Conservation (phyloP, 176 grass and related monocot genomes). For the Areca catechu region DNA sequence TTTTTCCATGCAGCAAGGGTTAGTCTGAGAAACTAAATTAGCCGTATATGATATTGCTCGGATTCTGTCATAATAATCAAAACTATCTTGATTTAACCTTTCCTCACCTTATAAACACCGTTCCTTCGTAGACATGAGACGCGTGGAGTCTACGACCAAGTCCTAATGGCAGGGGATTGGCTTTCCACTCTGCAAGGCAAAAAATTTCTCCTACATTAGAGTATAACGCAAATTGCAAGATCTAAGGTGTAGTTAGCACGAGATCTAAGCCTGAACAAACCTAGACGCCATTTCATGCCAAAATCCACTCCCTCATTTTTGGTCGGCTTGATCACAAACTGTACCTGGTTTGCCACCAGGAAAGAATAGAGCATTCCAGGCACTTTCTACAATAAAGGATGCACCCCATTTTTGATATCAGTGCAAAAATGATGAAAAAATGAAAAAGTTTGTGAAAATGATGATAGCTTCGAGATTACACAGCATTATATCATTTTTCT, state of each 20-base stretch:
- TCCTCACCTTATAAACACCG: constrained; percentile 39
- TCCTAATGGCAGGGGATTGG: constrained; percentile 40
- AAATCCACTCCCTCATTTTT: constrained; percentile 42
- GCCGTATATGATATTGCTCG: too few relatives aligned
- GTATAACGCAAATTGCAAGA: too few relatives aligned
- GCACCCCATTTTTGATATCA: background rate
- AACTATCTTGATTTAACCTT: background rate
- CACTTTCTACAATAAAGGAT: constrained; percentile 24
- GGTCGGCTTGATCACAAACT: constrained; percentile 48
- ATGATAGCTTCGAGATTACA: too few relatives aligned
- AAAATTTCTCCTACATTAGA: too few relatives aligned
- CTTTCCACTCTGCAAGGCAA: constrained; percentile 44
- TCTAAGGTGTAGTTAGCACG: too few relatives aligned
- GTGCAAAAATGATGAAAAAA: too few relatives aligned
- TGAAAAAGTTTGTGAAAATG: too few relatives aligned
- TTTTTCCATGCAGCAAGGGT: too few relatives aligned
- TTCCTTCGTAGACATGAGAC: constrained; percentile 43
- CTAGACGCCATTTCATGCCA: constrained; percentile 50
- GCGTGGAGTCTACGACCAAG: constrained; percentile 39
- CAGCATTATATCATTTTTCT: too few relatives aligned
- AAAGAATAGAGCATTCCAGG: constrained; percentile 28
- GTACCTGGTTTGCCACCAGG: constrained; percentile 44
- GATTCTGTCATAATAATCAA: too few relatives aligned
- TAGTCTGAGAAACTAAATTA: too few relatives aligned
- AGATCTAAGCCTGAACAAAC: constrained; percentile 9